These are phyloP conservation scores for Calcarisporium arbuscula DNA, from an alignment of 2,329 filamentous ascomycete genomes.

Conservation along the genomic window DNA sequence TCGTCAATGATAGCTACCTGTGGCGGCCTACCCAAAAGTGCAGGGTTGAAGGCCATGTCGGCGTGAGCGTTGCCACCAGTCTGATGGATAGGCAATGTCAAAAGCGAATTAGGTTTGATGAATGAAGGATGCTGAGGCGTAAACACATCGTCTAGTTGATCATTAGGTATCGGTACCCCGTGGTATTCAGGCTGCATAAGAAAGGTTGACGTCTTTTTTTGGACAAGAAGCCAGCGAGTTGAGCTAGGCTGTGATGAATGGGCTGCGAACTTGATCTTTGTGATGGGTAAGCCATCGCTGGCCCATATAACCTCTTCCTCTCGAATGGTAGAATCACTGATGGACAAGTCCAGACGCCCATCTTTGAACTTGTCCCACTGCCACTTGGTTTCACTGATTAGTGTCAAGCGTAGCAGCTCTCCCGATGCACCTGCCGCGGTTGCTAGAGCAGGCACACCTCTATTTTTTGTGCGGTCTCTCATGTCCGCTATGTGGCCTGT, in stretches of 20 bases:
- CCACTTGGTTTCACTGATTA: slow-evolving; percentile 43
- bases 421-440: slow-evolving; percentile 50
- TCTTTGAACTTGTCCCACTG: slow-evolving; percentile 45
- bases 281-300: slow-evolving; percentile 43
- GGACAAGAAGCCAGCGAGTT: slow-evolving; percentile 46
- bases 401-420: slow-evolving; percentile 50
- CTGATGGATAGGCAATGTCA: slow-evolving; percentile 42
- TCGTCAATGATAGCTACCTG: slow-evolving; percentile 63
- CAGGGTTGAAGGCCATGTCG: slow-evolving; percentile 60
- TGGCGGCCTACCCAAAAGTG: slow-evolving; percentile 37
- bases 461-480: slow-evolving; percentile 19
- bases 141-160: slow-evolving; percentile 6
- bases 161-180: slow-evolving; percentile 24
- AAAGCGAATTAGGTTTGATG: slow-evolving; percentile 49
- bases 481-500: slow-evolving; percentile 47
- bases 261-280: slow-evolving; percentile 42
- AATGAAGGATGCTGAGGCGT: slow-evolving; percentile 34
- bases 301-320: slow-evolving; percentile 49
- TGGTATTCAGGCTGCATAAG: slow-evolving; percentile 46
- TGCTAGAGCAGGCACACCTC: slow-evolving; percentile 33
- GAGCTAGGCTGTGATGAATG: slow-evolving; percentile 28
- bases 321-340: slow-evolving; percentile 31
- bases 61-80: slow-evolving; percentile 52
- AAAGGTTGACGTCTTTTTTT: slow-evolving; percentile 44
- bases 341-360: slow-evolving; percentile 40